phyloP scores from a whole-genome alignment of 768 basidiomycete species.

The Tulasnella sp. region DNA sequence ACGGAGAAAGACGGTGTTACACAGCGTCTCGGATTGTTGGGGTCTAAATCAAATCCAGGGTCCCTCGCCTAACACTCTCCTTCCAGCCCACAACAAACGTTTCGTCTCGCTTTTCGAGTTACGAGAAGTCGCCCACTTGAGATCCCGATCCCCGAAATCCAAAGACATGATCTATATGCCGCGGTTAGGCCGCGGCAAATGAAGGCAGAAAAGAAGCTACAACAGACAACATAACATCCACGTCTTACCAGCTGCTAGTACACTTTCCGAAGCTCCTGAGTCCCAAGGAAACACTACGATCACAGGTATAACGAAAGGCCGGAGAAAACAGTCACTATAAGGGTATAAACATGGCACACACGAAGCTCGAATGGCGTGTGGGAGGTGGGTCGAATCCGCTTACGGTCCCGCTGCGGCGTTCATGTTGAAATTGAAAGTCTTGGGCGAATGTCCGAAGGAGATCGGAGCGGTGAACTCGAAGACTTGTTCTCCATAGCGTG shows the following conservation, averaged over 20 bases:
- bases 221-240: constrained; percentile 5
- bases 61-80: no score
- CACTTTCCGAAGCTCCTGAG: neutral
- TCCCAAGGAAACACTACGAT: neutral
- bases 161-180: neutral
- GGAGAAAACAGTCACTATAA: neutral
- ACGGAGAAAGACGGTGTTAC: no score
- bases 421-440: constrained; percentile 29
- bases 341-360: neutral
- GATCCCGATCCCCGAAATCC: neutral
- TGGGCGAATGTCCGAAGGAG: constrained; percentile 21
- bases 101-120: no score
- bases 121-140: no score
- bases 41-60: no score
- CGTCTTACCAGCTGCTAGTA: neutral
- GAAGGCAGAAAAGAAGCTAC: neutral
- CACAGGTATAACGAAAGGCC: neutral
- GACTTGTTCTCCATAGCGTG: constrained; percentile 15
- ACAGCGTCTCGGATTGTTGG: no score
- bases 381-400: neutral
- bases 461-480: constrained; percentile 31
- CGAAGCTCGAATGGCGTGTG: neutral
- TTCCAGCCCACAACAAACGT: no score
- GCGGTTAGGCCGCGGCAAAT: neutral
- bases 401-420: constrained; percentile 19